Evolutionary conservation across 306 rosid species (phyloP), one percentile per base, ranked within the genome.

Genomic region (Trifolium dubium): DNA sequence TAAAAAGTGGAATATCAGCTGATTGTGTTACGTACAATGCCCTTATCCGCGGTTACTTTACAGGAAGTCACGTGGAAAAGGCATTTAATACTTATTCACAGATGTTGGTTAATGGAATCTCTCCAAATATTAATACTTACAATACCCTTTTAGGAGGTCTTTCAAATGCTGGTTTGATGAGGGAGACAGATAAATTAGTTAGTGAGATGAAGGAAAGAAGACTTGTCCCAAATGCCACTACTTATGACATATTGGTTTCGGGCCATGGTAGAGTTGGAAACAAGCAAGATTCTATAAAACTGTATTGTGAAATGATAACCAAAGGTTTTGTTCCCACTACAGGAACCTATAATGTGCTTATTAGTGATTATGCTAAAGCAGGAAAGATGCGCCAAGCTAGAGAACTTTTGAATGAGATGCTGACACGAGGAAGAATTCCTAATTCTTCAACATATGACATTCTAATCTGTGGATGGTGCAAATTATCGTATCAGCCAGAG

Each of bases 341-440:
- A 19, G 81, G 89, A 72, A 88, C 97, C 44, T 94, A 85, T 75
- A 92, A 94, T 73, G 91, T 86, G 78, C 99, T 94, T 56, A 88
- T 94, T 73, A 73, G 83, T 77, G 94, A 92, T 87, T 88, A 73
- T 68, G 92, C 95, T 28, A 85, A 87, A 81, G 86, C 72, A 28
- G 97, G 95, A 73, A 92, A 87, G 86, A 94, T 88, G 99, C 81
- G 75, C 65, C 92, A 91, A 80, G 99, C 99, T 59, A 83, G 84
- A 80, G 99, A 89, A 81, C 91, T 94, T 76, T 81, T 87, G 90
- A 87, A 94, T 64, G 97, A 94, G 84, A 89, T 92, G 99, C 81
- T 75, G 82, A 64, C 75, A 23, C 83, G 91, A 76, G 95, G 96
- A 70, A 84, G 85, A 73, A 61, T 68, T 64, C 92, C 96, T 69